phyloP scores from a whole-genome alignment of 2,329 filamentous ascomycete species.

The Ilyonectria mors-panacis region DNA sequence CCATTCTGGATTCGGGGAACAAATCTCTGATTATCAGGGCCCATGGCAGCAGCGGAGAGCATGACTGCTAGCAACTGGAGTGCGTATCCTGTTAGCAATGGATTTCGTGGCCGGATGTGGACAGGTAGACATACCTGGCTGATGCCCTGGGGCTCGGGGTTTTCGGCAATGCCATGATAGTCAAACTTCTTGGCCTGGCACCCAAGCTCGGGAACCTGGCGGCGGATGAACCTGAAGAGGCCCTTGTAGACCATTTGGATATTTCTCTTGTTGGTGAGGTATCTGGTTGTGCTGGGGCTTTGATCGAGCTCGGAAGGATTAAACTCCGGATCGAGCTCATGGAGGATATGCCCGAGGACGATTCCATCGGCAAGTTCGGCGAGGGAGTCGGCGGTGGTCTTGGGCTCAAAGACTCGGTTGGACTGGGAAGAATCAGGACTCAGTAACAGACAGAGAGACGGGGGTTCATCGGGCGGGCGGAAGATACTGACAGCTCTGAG shows the following conservation, averaged over 20 bases:
- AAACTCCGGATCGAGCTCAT: slow-evolving; percentile 71
- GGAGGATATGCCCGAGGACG: slow-evolving; percentile 69
- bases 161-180: slow-evolving; percentile 71
- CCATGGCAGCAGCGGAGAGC: slow-evolving; percentile 72
- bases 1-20: slow-evolving; percentile 61
- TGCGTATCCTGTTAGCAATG: slow-evolving; percentile 47
- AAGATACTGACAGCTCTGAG: slow-evolving; percentile 66
- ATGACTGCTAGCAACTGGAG: slow-evolving; percentile 74
- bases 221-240: slow-evolving; percentile 69
- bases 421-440: slow-evolving; percentile 43
- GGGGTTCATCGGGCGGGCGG: slow-evolving; percentile 25
- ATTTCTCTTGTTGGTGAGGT: slow-evolving; percentile 66
- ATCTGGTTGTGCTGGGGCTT: slow-evolving; percentile 59
- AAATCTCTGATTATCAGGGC: slow-evolving; percentile 69
- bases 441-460: slow-evolving; percentile 31
- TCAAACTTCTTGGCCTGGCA: slow-evolving; percentile 68
- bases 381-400: slow-evolving; percentile 63
- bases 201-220: slow-evolving; percentile 65
- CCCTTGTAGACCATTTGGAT: slow-evolving; percentile 70
- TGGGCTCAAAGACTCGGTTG: slow-evolving; percentile 60
- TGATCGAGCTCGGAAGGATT: slow-evolving; percentile 68
- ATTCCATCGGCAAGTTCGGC: slow-evolving; percentile 68
- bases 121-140: slow-evolving; percentile 60
- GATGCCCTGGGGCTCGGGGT: slow-evolving; percentile 68
- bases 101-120: slow-evolving; percentile 32